These are phyloP conservation scores for Penicillium psychrosexuale DNA, from an alignment of 2,329 filamentous ascomycete species.

Conservation along the genomic window DNA sequence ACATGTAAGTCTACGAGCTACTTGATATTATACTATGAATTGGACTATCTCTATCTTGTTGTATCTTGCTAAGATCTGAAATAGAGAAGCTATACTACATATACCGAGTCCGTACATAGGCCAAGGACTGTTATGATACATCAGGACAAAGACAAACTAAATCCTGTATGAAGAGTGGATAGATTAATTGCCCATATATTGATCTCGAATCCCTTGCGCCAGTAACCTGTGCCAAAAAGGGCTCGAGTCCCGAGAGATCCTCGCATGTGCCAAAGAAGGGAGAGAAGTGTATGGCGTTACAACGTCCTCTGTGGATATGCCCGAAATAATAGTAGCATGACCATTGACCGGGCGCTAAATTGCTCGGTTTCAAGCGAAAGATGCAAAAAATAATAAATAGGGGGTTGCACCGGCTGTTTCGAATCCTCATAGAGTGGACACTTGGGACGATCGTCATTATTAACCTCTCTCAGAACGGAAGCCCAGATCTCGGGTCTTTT, in stretches of 20 bases:
- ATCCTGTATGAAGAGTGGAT: background rate
- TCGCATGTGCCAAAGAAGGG: conserved; percentile 13
- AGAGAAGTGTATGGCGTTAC: background rate
- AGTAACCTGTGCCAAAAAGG: conserved; percentile 15
- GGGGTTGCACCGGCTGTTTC: conserved; percentile 22
- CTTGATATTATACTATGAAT: background rate
- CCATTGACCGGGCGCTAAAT: background rate
- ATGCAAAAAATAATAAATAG: conserved; percentile 4
- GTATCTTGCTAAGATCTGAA: background rate
- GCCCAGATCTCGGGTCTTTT: background rate
- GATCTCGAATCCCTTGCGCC: conserved; percentile 8
- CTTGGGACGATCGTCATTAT: conserved; percentile 23
- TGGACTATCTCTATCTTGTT: background rate
- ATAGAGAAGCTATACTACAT: background rate
- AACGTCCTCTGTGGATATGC: background rate
- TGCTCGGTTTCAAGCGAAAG: conserved; percentile 11
- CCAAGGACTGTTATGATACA: background rate
- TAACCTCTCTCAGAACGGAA: conserved; percentile 6
- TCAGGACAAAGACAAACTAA: conserved; percentile 1
- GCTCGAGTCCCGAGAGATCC: conserved; percentile 21
- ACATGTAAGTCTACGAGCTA: background rate
- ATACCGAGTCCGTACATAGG: background rate
- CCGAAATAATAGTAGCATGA: background rate
- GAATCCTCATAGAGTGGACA: conserved; percentile 22
- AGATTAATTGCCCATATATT: conserved; percentile 5